A percentile compares a stretch with the other conserved stretches of the same genome.
Evolutionary conservation across 768 basidiomycete species (phyloP).

Genomic region (Collybiopsis luxurians): DNA sequence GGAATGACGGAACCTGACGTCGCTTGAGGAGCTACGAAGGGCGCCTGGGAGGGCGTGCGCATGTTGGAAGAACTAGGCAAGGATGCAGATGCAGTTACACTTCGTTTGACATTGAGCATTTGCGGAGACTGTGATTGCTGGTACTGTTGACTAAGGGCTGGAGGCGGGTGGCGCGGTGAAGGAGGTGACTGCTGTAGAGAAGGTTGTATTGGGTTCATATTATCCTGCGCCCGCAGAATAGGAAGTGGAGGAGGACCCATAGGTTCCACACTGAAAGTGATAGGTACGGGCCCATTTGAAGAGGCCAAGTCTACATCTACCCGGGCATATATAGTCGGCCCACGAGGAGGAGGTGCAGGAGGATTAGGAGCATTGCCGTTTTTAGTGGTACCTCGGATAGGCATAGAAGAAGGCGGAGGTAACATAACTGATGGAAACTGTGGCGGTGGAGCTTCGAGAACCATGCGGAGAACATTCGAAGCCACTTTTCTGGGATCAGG

Average conservation of each 20-base stretch:
- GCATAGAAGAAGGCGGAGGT: constrained; percentile 5
- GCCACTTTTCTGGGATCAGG: constrained; percentile 9
- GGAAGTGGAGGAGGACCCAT: constrained; percentile 18
- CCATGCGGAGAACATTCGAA: constrained; percentile 24
- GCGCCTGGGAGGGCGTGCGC: neutral
- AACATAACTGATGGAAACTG: neutral
- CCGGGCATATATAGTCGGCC: constrained; percentile 61
- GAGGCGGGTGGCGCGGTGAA: neutral
- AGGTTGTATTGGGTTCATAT: neutral
- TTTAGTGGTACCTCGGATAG: constrained; percentile 2
- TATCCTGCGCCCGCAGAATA: neutral
- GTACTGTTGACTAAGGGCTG: neutral
- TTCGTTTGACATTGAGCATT: neutral
- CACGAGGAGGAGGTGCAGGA: constrained; percentile 25
- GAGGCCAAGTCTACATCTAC: constrained; percentile 47
- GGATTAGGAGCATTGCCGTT: constrained; percentile 8
- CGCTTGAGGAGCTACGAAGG: neutral
- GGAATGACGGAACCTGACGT: constrained; percentile 33
- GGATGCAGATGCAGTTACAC: constrained; percentile 3
- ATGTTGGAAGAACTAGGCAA: neutral
- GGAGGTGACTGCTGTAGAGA: neutral
- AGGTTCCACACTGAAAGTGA: constrained; percentile 58
- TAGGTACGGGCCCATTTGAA: constrained; percentile 57
- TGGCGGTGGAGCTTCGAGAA: constrained; percentile 14
- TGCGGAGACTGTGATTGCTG: neutral